phyloP scores from a whole-genome alignment of 768 basidiomycete species.

The Leccinum disarticulatum region DNA sequence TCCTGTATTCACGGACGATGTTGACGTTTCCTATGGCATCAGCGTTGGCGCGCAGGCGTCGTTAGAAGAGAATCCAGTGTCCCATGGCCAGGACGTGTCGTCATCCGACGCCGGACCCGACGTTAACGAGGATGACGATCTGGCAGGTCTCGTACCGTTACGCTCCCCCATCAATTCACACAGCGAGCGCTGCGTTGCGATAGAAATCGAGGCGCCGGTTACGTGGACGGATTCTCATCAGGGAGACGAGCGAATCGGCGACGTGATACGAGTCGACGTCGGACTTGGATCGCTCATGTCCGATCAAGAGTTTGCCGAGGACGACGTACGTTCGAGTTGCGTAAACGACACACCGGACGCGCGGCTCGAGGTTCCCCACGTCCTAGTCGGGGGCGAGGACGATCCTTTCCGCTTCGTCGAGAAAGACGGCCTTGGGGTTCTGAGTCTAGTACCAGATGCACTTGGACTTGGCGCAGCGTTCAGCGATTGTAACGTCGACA shows the following conservation, averaged over 20 bases:
- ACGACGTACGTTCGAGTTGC: neutral
- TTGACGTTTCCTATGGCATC: neutral
- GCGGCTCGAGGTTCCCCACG: neutral
- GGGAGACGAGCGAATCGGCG: neutral
- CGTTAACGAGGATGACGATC: too few species aligned
- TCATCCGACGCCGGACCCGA: neutral
- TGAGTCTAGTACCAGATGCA: neutral
- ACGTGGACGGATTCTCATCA: neutral
- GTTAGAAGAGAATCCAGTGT: neutral
- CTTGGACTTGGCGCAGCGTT: neutral
- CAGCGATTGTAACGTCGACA: neutral
- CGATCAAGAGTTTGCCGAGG: neutral
- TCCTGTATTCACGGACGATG: conserved; percentile 7
- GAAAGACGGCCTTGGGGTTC: neutral
- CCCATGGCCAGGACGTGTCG: neutral
- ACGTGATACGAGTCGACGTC: neutral
- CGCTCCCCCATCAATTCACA: neutral
- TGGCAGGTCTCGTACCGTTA: neutral
- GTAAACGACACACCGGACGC: neutral
- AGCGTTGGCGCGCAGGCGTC: neutral
- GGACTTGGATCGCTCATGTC: neutral
- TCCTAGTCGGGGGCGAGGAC: neutral
- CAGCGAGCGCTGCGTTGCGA: neutral
- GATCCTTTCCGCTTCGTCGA: neutral
- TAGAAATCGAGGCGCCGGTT: neutral